Percentiles rank a stretch among this genome's conserved stretches.
These are phyloP conservation scores for Astrothelium subdiscretum DNA, from an alignment of 495 filamentous ascomycete species.

Conservation along the genomic window DNA sequence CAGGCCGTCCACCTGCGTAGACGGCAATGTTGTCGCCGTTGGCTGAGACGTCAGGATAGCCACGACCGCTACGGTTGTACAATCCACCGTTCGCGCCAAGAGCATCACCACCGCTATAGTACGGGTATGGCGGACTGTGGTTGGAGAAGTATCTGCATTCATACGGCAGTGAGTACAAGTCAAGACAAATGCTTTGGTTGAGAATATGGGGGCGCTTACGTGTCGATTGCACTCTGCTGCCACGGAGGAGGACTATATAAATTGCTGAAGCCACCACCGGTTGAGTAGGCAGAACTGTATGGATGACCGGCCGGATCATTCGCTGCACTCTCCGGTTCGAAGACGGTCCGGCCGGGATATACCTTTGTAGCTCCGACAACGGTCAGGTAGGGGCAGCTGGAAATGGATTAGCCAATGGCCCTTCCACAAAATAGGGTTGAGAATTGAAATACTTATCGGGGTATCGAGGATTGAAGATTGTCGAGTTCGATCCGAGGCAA, in stretches of 20 bases:
- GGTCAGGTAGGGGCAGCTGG: conserved; percentile 7
- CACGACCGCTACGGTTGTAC: conserved; percentile 42
- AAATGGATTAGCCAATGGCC: not conserved
- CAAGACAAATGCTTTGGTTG: not conserved
- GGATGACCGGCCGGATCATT: conserved; percentile 3
- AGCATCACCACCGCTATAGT: conserved; percentile 10
- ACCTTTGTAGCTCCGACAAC: conserved; percentile 14
- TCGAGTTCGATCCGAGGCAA: conserved; percentile 4
- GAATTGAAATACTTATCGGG: not conserved
- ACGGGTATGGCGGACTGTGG: conserved; percentile 18
- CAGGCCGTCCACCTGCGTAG: conserved; percentile 5
- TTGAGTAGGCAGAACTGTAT: not conserved
- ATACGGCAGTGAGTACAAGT: not conserved
- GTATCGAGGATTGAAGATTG: not conserved
- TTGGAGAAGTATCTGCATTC: conserved; percentile 19
- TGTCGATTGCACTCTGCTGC: conserved; percentile 41
- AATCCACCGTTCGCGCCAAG: conserved; percentile 9
- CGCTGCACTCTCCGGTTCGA: conserved; percentile 1
- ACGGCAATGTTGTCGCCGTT: conserved; percentile 20
- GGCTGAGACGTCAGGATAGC: conserved; percentile 55
- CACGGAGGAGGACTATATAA: conserved; percentile 49
- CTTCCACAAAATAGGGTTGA: not conserved
- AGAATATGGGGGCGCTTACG: not conserved
- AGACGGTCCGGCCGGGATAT: conserved; percentile 13
- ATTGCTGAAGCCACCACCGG: conserved; percentile 48